Conservation (phyloP, 2,329 filamentous ascomycete genomes). For the Diaporthe ilicicola region DNA sequence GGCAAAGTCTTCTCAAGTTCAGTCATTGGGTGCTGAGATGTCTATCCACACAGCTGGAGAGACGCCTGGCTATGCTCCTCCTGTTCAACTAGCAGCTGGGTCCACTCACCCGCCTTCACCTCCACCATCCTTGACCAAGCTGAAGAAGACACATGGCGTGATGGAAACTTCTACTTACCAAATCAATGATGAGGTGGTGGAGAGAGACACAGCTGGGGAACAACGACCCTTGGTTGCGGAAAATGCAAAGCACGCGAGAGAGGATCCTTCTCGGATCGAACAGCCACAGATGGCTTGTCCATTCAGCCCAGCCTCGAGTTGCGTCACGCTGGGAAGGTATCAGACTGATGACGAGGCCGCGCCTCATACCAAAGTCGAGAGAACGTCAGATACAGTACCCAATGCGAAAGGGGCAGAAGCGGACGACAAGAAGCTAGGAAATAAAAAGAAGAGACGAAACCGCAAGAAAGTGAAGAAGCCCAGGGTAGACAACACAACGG, state of each 20-base stretch:
- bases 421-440: not conserved
- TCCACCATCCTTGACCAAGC: not conserved
- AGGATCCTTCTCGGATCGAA: not conserved
- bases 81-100: not conserved
- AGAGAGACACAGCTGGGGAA: not conserved
- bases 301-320: conserved; percentile 8
- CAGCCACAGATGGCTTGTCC: not conserved
- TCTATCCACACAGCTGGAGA: not conserved
- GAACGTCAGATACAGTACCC: not conserved
- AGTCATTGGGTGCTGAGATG: not conserved
- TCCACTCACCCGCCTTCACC: not conserved
- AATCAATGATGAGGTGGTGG: not conserved
- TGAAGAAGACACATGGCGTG: not conserved
- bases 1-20: not conserved
- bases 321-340: not conserved
- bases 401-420: not conserved
- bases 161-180: not conserved
- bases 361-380: too few species aligned
- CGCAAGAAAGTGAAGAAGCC: conserved; percentile 19
- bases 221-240: not conserved
- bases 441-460: conserved; percentile 5
- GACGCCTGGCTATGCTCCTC: not conserved
- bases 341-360: not conserved
- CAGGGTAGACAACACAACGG: not conserved
- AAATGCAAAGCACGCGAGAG: not conserved